phyloP scores from a whole-genome alignment of 176 grass and related monocot species.

The Oryza meridionalis region DNA sequence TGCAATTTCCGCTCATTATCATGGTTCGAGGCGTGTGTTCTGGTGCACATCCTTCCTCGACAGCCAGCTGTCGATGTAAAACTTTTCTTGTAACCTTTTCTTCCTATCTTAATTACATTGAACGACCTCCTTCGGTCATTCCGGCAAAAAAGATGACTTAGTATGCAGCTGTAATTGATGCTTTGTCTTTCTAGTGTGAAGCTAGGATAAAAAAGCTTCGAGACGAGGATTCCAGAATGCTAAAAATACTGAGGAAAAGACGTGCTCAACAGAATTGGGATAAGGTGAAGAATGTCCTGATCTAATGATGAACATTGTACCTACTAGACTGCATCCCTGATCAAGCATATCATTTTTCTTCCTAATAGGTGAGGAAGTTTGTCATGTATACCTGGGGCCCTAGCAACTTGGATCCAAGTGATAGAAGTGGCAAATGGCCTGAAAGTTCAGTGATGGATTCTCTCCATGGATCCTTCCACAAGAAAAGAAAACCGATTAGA shows the following conservation, averaged over 20 bases:
- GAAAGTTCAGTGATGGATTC: conserved; percentile 63
- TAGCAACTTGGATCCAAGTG: conserved; percentile 72
- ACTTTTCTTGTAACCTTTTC: too few relatives aligned
- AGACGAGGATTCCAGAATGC: conserved; percentile 75
- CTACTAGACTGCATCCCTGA: neutral
- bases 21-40: neutral
- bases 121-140: too few relatives aligned
- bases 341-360: conserved; percentile 7
- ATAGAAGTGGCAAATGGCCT: conserved; percentile 68
- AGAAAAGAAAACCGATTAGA: conserved; percentile 56
- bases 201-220: conserved; percentile 73
- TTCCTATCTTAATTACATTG: too few relatives aligned
- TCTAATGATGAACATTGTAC: conserved; percentile 17
- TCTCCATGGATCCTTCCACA: conserved; percentile 62
- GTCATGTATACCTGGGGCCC: conserved; percentile 98
- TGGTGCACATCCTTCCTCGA: too few relatives aligned
- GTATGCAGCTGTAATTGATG: conserved; percentile 23
- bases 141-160: too few relatives aligned
- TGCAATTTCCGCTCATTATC: neutral
- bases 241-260: conserved; percentile 58
- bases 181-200: conserved; percentile 65
- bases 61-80: too few relatives aligned
- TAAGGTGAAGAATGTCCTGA: conserved; percentile 65
- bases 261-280: conserved; percentile 84
- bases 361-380: conserved; percentile 80